Percentiles rank a stretch among this genome's conserved stretches.
Evolutionary conservation across 306 rosid genomes (phyloP).

Genomic region (Quercus variabilis): DNA sequence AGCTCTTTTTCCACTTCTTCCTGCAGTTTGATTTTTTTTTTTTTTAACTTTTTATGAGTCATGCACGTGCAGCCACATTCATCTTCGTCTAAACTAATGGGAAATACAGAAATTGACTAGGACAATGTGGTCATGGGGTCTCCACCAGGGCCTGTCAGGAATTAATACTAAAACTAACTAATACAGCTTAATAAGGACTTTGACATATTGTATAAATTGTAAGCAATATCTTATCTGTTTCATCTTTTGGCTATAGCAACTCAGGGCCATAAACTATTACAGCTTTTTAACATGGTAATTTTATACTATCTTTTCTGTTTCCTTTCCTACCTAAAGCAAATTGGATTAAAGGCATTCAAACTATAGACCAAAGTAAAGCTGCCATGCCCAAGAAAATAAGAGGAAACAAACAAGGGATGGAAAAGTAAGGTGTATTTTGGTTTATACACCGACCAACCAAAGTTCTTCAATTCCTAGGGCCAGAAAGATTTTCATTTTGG

Average conservation of each 20-base stretch:
- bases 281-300: too few relatives aligned
- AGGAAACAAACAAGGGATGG: too few relatives aligned
- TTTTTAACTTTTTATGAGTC: slow-evolving; percentile 19
- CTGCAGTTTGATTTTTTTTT: slow-evolving; percentile 27
- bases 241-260: background rate
- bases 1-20: slow-evolving; percentile 28
- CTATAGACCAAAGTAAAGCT: too few relatives aligned
- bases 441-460: too few relatives aligned
- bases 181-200: background rate
- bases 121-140: background rate
- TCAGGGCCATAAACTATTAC: background rate
- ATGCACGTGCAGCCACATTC: slow-evolving; percentile 42
- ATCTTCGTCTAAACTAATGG: background rate
- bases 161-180: background rate
- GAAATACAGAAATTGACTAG: background rate
- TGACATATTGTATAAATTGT: background rate
- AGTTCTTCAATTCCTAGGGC: too few relatives aligned
- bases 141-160: background rate
- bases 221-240: background rate
- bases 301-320: too few relatives aligned
- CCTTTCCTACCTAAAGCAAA: too few relatives aligned
- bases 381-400: too few relatives aligned
- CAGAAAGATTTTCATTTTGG: too few relatives aligned
- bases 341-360: too few relatives aligned
- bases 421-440: too few relatives aligned